phyloP scores from a whole-genome alignment of 2,329 filamentous ascomycete genomes.

The Volutella citrinella region DNA sequence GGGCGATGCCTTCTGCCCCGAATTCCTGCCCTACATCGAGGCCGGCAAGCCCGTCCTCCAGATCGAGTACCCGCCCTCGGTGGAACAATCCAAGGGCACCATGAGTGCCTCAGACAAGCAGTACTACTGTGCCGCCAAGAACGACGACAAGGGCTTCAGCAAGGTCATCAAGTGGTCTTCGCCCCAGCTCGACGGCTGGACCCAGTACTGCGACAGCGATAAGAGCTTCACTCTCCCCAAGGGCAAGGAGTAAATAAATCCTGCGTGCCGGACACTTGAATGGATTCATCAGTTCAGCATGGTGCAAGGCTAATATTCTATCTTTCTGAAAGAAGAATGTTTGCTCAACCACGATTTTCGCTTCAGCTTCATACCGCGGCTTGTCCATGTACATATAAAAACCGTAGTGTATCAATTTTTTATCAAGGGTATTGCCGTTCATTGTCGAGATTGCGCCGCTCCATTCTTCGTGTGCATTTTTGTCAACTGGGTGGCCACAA shows the following conservation, averaged over 20 bases:
- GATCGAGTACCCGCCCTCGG: conserved; percentile 32
- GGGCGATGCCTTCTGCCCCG: conserved; percentile 25
- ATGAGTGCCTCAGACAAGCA: conserved; percentile 22
- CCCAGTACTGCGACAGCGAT: conserved; percentile 27
- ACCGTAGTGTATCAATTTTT: no score
- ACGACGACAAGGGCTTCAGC: conserved; percentile 29
- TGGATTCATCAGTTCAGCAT: background rate
- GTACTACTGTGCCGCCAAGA: conserved; percentile 23
- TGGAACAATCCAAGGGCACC: conserved; percentile 15
- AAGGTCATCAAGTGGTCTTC: conserved; percentile 32
- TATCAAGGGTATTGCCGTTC: background rate
- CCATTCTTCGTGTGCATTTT: conserved; percentile 25
- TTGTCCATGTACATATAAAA: no score
- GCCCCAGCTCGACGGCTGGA: conserved; percentile 31
- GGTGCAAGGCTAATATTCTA: no score
- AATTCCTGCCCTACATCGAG: conserved; percentile 28
- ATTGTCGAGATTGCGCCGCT: conserved; percentile 14
- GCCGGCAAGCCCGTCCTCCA: conserved; percentile 31
- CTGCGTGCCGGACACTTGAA: background rate
- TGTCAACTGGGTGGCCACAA: conserved; percentile 52
- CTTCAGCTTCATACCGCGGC: no score
- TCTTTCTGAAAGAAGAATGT: no score
- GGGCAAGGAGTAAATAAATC: conserved; percentile 17
- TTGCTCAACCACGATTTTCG: no score
- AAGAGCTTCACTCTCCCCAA: conserved; percentile 24